Percentiles rank a stretch among this genome's conserved stretches.
Evolutionary conservation across 768 basidiomycete genomes (phyloP).

Genomic region (Phylloporus sp.): DNA sequence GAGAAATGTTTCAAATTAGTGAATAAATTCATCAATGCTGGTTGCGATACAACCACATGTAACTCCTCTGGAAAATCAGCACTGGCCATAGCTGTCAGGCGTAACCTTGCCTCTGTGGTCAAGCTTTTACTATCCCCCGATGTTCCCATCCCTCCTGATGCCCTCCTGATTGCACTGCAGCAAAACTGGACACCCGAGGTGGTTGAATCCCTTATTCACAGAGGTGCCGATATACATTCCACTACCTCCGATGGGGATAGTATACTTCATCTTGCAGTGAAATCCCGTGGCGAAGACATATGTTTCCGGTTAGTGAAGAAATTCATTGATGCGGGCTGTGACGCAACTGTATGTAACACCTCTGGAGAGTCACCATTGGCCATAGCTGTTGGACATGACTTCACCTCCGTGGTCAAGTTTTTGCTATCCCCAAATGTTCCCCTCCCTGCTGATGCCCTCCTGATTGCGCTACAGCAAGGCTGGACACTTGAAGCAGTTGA

Average conservation of each 20-base stretch:
- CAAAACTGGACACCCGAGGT: not conserved
- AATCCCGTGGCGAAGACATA: not conserved
- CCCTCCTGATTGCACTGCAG: not conserved
- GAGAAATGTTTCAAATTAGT: no score
- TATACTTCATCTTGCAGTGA: not conserved
- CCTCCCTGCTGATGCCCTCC: no score
- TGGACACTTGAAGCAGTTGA: no score
- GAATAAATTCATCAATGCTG: no score
- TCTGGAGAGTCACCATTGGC: not conserved
- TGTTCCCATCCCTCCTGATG: not conserved
- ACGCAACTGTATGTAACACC: not conserved
- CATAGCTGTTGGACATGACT: not conserved
- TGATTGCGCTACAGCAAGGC: no score
- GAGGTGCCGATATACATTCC: not conserved
- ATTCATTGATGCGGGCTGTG: not conserved
- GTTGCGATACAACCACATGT: no score
- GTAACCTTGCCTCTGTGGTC: no score
- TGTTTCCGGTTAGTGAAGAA: not conserved
- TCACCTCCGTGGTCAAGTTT: not conserved
- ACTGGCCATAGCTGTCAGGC: no score
- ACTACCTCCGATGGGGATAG: slow-evolving; percentile 10
- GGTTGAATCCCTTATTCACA: not conserved
- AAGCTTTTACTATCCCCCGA: not conserved
- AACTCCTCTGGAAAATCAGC: no score
- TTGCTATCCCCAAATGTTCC: not conserved